Evolutionary conservation across 306 rosid species (phyloP).

Genomic region (Acacia crassicarpa): DNA sequence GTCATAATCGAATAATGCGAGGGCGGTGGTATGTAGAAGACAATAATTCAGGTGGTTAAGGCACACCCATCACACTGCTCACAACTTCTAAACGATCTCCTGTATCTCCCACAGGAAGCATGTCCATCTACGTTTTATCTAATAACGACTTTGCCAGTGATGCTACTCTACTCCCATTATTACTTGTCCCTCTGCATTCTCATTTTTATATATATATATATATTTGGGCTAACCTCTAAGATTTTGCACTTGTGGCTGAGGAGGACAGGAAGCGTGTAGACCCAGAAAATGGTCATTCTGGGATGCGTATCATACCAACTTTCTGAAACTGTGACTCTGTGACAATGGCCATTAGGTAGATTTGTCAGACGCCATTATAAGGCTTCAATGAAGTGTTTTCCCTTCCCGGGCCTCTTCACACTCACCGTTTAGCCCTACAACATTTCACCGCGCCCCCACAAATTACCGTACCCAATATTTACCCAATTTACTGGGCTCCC

Average conservation of each 20-base stretch:
- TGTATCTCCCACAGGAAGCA: slow-evolving; percentile 2
- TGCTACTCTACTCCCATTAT: slow-evolving; percentile 28
- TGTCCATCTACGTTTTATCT: background rate
- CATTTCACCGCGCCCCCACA: background rate
- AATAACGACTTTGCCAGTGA: slow-evolving; percentile 39
- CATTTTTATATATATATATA: no score
- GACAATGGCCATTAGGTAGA: background rate
- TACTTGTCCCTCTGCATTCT: background rate
- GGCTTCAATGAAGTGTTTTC: background rate
- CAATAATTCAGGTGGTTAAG: slow-evolving; percentile 31
- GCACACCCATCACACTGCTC: slow-evolving; percentile 32
- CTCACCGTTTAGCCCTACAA: background rate
- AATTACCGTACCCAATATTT: background rate
- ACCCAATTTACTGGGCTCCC: background rate
- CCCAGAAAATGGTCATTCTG: background rate
- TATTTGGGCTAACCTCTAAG: background rate
- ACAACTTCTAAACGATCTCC: slow-evolving; percentile 20
- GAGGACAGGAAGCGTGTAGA: background rate
- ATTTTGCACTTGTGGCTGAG: background rate
- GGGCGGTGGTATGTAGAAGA: slow-evolving; percentile 4
- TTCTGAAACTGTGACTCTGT: background rate
- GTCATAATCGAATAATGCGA: slow-evolving; percentile 5
- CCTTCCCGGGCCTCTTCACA: background rate
- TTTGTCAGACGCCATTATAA: slow-evolving; percentile 21
- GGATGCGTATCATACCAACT: background rate